A percentile compares a stretch with the other conserved stretches of the same genome.
phyloP scores from a whole-genome alignment of 2,329 filamentous ascomycete genomes.

The Trichoderma cornu-damae region DNA sequence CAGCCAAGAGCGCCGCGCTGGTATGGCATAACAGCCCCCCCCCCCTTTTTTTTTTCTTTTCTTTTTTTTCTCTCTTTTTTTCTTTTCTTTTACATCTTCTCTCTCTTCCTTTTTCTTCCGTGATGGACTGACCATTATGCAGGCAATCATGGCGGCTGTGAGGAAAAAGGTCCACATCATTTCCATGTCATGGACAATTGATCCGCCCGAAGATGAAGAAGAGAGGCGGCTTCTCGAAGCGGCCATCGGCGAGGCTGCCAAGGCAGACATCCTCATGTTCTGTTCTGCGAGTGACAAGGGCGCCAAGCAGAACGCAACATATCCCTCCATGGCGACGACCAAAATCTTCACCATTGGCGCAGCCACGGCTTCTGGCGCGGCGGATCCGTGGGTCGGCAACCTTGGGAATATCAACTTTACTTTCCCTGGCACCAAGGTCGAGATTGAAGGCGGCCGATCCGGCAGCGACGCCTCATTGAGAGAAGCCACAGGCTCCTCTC shows the following conservation, averaged over 20 bases:
- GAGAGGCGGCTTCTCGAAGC: conserved; percentile 24
- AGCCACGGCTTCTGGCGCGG: conserved; percentile 19
- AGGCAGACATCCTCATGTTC: conserved; percentile 36
- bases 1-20: conserved; percentile 26
- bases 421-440: conserved; percentile 29
- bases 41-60: neutral
- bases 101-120: neutral
- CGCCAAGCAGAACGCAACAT: conserved; percentile 15
- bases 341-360: conserved; percentile 30
- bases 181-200: conserved; percentile 37
- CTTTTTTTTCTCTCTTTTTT: neutral
- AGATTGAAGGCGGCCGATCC: conserved; percentile 7
- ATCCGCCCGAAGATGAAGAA: conserved; percentile 19
- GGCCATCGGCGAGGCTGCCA: conserved; percentile 25
- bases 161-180: conserved; percentile 32
- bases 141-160: conserved; percentile 32
- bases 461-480: neutral
- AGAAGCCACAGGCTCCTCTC: conserved; percentile 24
- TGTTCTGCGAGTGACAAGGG: conserved; percentile 34
- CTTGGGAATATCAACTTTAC: conserved; percentile 28
- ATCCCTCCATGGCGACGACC: conserved; percentile 20
- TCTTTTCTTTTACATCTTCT: neutral
- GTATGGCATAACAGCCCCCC: conserved; percentile 18
- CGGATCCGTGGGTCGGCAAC: conserved; percentile 21
- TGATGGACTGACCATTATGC: neutral